Percentiles rank a stretch among this genome's conserved stretches.
Evolutionary conservation across 768 basidiomycete genomes (phyloP).

Genomic region (Termitomyces sp.): DNA sequence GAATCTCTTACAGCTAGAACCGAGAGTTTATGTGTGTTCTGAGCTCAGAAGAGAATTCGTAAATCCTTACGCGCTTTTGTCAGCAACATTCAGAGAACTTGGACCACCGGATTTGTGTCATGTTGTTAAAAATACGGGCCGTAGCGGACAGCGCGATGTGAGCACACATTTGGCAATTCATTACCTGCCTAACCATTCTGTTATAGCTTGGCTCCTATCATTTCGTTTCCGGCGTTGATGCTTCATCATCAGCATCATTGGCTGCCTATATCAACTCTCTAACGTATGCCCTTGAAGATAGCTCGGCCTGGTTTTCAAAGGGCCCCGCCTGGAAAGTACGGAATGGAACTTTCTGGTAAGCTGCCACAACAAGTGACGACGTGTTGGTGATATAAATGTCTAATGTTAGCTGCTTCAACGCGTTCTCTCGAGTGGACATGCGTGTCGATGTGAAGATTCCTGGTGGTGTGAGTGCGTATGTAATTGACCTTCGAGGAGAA

Average conservation of each 20-base stretch:
- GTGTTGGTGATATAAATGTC: neutral
- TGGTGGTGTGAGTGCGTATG: slow-evolving; percentile 92
- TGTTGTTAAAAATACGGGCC: slow-evolving; percentile 87
- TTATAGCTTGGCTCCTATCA: slow-evolving; percentile 90
- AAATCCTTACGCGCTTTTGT: slow-evolving; percentile 16
- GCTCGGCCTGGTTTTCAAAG: slow-evolving; percentile 88
- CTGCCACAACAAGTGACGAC: slow-evolving; percentile 3
- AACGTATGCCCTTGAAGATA: slow-evolving; percentile 93
- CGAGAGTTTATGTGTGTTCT: slow-evolving; percentile 77
- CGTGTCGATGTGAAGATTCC: slow-evolving; percentile 98
- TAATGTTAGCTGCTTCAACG: slow-evolving; percentile 82
- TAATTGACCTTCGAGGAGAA: slow-evolving; percentile 91
- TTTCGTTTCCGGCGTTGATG: slow-evolving; percentile 97
- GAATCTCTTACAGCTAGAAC: slow-evolving; percentile 88
- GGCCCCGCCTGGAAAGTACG: slow-evolving; percentile 84
- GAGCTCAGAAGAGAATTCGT: slow-evolving; percentile 3
- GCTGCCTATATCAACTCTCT: slow-evolving; percentile 98
- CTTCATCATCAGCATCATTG: slow-evolving; percentile 94
- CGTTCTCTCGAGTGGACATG: slow-evolving; percentile 94
- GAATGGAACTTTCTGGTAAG: slow-evolving; percentile 89
- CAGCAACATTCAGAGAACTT: slow-evolving; percentile 94
- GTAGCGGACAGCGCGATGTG: slow-evolving; percentile 83
- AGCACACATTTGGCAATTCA: slow-evolving; percentile 21
- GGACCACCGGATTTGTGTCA: slow-evolving; percentile 97
- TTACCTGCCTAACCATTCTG: neutral